Evolutionary conservation across 2,329 filamentous ascomycete species (phyloP).

Genomic region (Myriosclerotinia curreyana): DNA sequence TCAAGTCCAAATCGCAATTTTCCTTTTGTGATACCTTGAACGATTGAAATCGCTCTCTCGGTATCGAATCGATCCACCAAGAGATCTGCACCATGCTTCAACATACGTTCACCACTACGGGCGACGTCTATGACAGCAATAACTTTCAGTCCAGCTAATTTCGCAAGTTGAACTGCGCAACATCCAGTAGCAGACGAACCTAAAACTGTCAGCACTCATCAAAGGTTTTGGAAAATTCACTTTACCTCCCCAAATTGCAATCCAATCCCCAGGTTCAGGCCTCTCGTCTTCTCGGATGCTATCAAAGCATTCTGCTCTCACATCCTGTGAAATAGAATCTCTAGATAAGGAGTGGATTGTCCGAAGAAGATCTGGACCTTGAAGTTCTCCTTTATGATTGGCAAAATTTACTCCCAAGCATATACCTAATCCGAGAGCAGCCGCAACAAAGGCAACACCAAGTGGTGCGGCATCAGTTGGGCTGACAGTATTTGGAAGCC

Average conservation of each 20-base stretch:
- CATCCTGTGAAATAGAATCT: constrained; percentile 55
- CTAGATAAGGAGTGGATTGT: constrained; percentile 49
- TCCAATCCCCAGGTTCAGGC: constrained; percentile 61
- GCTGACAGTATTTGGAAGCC: constrained; percentile 30
- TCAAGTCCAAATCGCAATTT: constrained; percentile 66
- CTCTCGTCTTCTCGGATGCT: constrained; percentile 52
- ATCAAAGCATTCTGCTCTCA: constrained; percentile 60
- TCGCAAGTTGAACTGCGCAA: constrained; percentile 64
- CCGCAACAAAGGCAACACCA: constrained; percentile 52
- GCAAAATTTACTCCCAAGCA: constrained; percentile 67
- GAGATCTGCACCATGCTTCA: constrained; percentile 54
- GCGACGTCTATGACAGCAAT: constrained; percentile 64
- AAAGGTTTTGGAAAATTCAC: background rate
- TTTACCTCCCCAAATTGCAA: constrained; percentile 70
- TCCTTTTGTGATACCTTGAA: constrained; percentile 55
- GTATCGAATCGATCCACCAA: constrained; percentile 67
- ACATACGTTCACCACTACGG: constrained; percentile 60
- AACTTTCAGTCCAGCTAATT: constrained; percentile 61
- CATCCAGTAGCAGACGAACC: constrained; percentile 68
- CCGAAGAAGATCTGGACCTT: constrained; percentile 55
- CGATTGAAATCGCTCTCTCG: constrained; percentile 61
- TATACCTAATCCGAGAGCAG: constrained; percentile 63
- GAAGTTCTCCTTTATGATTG: constrained; percentile 41
- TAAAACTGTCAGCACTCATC: constrained; percentile 31
- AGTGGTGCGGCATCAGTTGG: constrained; percentile 33